Evolutionary conservation across 208 protist genomes (phyloP), one percentile per base, ranked within the genome.

Genomic region (Leishmania tarentolae): DNA sequence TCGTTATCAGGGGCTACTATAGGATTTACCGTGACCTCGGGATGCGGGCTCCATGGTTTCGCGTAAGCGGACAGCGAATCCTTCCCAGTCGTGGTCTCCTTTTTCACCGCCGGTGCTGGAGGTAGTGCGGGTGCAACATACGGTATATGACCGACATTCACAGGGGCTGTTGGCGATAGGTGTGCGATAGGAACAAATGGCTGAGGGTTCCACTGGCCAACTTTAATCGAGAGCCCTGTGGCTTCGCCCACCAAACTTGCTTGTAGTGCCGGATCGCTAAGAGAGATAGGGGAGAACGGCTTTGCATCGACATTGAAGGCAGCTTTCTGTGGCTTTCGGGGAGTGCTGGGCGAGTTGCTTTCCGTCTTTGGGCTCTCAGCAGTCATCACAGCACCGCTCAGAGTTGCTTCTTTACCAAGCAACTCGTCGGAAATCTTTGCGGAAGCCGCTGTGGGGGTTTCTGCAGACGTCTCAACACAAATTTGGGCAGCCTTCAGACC

Each of bases 21-120:
- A 1, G 83, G 17, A 8, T 61, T 52, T 9, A 84, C 65, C 0
- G 76, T 56, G 7, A 78, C 47, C 50, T 87, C 85, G 7, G 82
- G 76, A 52, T 81, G 78, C 19, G 85, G 85, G 40, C 79, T 85
- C 83, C 85, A 88, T 44, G 85, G 85, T 56, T 88, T 88, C 28
- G 85, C 85, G 37, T 83, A 81, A 24, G 84, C 75, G 9, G 85
- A 88, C 15, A 88, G 65, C 0, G 81, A 75, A 2, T 84, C 84
- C 78, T 83, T 83, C 31, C 46, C 77, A 0, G 68, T 42, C 5
- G 75, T 37, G 15, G 19, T 65, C 46, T 79, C 81, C 53, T 84
- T 84, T 24, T 53, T 52, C 15, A 65, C n/a, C 6, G 72, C 17
- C 19, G 42, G 57, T 28, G 72, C 31, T 50, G 72, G 75, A 21